Evolutionary conservation across 352 stramenopile genomes (phyloP), one percentile per base, ranked within the genome.

Genomic region (Phytophthora megakarya): DNA sequence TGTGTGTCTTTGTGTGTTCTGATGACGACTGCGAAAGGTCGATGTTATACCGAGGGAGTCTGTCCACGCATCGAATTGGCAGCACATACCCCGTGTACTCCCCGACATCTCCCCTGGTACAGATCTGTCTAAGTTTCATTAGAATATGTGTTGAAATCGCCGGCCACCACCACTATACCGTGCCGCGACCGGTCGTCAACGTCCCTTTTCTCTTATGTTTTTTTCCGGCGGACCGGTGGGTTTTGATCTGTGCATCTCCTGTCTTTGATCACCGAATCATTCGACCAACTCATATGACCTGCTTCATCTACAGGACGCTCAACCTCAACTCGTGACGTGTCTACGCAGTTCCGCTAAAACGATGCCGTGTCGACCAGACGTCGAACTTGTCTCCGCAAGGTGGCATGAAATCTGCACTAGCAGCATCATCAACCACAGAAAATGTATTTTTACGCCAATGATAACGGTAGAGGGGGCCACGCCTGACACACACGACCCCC

Each of bases 61-160:
- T 5, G 12, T 46, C 33, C 48, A 56, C 6, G 10, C 0, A n/a
- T 18, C 19, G 26, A 46, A 56, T 12, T 16, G 19, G 1, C 19
- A 15, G 16, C 48, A 25, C 32, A 37, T 46, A 8, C 3, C 3
- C 12, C 23, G 8, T 4, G 33, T 33, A 18, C 28, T 23, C 6
- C 2, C 7, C 1, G 46, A 53, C 15, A 15, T 13, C 23, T 30
- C 22, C 12, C 22, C 10, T 3, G 6, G 3, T 7, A 5, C 21
- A 23, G 5, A 12, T 22, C 46, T 22, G 12, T 47, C 49, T 10
- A 58, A 6, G 0, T 19, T 7, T 48, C 39, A n/a, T 59, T 26
- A 9, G 18, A 16, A 21, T 59, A 59, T 5, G 51, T 59, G 15
- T 59, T 59, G 23, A 59, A 59, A 12, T 59, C 51, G 1, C 51